A percentile compares a stretch with the other conserved stretches of the same genome.
Conservation (phyloP, 2,329 filamentous ascomycete genomes). For the Aureobasidium uvarum region DNA sequence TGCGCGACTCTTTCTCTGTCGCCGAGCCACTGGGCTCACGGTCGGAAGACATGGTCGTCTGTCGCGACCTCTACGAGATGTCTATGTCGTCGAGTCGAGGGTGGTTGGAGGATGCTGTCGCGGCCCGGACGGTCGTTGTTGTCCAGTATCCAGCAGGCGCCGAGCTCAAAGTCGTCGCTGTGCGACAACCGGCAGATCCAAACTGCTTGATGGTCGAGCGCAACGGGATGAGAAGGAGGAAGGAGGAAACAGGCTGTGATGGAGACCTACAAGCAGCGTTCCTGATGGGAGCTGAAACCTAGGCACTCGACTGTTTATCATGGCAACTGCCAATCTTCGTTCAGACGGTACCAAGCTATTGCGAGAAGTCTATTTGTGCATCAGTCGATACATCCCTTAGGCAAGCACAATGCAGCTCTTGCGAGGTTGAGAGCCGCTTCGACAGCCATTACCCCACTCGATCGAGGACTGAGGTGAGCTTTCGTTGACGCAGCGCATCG, state of each 20-base stretch:
- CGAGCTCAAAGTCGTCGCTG: not conserved
- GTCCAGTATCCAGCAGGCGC: not conserved
- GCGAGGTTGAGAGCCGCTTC: not conserved
- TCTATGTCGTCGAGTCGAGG: not conserved
- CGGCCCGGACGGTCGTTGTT: not conserved
- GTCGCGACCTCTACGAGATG: not conserved
- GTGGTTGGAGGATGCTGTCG: not conserved
- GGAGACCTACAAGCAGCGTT: not conserved
- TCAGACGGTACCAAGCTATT: conserved; percentile 1
- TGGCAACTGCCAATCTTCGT: conserved; percentile 21
- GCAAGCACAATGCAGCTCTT: not conserved
- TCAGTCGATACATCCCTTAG: not conserved
- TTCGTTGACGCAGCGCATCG: not conserved
- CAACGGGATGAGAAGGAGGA: not conserved
- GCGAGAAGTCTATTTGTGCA: conserved; percentile 25
- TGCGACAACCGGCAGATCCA: not conserved
- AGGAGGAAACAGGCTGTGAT: not conserved
- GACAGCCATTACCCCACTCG: not conserved
- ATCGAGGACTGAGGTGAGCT: too few relatives aligned
- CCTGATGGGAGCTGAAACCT: not conserved
- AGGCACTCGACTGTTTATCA: conserved; percentile 6
- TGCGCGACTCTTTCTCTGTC: conserved; percentile 12
- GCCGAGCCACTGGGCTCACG: conserved; percentile 5
- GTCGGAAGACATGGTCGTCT: not conserved
- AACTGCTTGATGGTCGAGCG: not conserved